Evolutionary conservation across 257 asterid genomes (phyloP).

Genomic region (Avicennia marina): DNA sequence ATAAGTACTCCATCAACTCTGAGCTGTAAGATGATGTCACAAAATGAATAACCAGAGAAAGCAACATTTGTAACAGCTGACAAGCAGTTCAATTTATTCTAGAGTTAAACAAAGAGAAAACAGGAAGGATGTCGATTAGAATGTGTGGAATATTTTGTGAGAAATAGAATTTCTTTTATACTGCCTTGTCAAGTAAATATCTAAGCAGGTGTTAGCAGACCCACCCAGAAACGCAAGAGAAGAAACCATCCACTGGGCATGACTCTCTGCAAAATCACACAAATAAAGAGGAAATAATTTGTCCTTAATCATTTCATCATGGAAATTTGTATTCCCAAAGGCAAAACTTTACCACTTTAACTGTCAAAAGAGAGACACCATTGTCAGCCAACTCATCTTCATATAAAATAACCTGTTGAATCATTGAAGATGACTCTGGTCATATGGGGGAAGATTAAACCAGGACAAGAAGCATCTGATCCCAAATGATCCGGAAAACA

Average conservation of each 20-base stretch:
- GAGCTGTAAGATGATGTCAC: slow-evolving; percentile 51
- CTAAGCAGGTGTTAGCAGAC: slow-evolving; percentile 26
- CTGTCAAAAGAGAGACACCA: slow-evolving; percentile 92
- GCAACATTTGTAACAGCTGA: slow-evolving; percentile 15
- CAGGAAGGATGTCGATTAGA: neutral
- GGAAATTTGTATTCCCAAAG: slow-evolving; percentile 19
- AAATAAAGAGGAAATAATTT: neutral
- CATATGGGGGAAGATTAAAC: slow-evolving; percentile 12
- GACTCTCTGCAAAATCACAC: slow-evolving; percentile 72
- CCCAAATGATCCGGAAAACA: slow-evolving; percentile 18
- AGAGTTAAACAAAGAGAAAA: slow-evolving; percentile 13
- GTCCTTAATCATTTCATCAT: slow-evolving; percentile 20
- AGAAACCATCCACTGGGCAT: slow-evolving; percentile 98
- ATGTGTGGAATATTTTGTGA: neutral
- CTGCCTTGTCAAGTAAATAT: slow-evolving; percentile 13
- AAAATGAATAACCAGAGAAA: slow-evolving; percentile 19
- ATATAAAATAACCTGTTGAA: slow-evolving; percentile 70
- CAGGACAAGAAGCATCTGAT: slow-evolving; percentile 14
- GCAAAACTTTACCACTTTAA: slow-evolving; percentile 73
- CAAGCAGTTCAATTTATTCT: neutral
- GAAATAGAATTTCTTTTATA: neutral
- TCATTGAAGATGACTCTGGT: slow-evolving; percentile 13
- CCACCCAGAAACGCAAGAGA: slow-evolving; percentile 96
- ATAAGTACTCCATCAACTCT: slow-evolving; percentile 98
- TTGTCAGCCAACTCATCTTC: slow-evolving; percentile 99